A percentile compares a stretch with the other conserved stretches of the same genome.
Conservation (phyloP, 176 grass and related monocot genomes). For the Phoenix roebelenii region DNA sequence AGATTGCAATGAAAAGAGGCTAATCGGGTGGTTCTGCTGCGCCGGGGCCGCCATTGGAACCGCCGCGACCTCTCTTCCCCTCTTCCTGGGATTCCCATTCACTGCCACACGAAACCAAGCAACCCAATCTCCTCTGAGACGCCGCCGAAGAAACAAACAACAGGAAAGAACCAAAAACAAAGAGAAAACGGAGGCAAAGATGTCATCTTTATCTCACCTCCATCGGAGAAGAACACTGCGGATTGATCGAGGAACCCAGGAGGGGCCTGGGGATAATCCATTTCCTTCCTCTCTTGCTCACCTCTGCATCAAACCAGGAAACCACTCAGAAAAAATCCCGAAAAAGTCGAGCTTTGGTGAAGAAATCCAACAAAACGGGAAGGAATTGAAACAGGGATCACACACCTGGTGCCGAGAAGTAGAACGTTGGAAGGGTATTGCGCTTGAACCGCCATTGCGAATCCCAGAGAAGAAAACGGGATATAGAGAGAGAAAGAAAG, state of each 20-base stretch:
- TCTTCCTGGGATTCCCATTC: constrained; percentile 28
- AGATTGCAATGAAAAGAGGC: constrained; percentile 31
- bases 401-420: constrained; percentile 51
- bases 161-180: background rate
- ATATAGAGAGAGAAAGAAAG: background rate
- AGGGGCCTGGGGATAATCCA: constrained; percentile 18
- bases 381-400: background rate
- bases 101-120: constrained; percentile 32
- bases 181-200: background rate
- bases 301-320: constrained; percentile 29
- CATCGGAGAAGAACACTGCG: constrained; percentile 27
- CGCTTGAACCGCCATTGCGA: constrained; percentile 55
- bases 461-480: background rate
- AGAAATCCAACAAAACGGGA: too few species aligned
- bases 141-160: constrained; percentile 14
- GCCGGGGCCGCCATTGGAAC: constrained; percentile 23
- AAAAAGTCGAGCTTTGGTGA: background rate
- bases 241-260: constrained; percentile 15
- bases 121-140: constrained; percentile 13
- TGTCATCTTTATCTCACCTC: constrained; percentile 9
- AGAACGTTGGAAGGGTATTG: constrained; percentile 49
- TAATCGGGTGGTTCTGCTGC: background rate
- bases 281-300: constrained; percentile 45
- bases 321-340: background rate
- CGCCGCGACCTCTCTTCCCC: constrained; percentile 15